Percentiles rank a stretch among this genome's conserved stretches.
phyloP scores from a whole-genome alignment of 116 monocot genomes.

The Phalaenopsis hybrid region DNA sequence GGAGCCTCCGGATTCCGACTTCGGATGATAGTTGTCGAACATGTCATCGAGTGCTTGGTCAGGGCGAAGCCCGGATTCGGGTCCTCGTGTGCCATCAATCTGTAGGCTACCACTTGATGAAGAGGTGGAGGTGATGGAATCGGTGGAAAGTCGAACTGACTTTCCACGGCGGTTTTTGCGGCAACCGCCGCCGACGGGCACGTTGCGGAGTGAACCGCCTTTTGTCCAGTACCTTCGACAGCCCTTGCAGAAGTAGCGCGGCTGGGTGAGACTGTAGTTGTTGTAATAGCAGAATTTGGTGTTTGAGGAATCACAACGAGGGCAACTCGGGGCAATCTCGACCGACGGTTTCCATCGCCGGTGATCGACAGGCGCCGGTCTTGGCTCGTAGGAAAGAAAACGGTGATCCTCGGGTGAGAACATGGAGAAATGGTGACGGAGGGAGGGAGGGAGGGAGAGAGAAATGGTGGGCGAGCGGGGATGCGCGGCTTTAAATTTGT shows the following conservation, averaged over 20 bases:
- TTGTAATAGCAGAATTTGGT: conserved; percentile 62
- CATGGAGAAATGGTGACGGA: not conserved
- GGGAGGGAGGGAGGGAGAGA: not conserved
- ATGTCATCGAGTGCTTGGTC: conserved; percentile 25
- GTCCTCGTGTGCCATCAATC: not conserved
- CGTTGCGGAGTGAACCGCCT: conserved; percentile 20
- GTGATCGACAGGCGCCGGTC: not conserved
- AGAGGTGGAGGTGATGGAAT: not conserved
- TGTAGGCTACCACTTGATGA: not conserved
- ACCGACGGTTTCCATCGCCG: conserved; percentile 13
- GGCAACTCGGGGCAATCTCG: conserved; percentile 17
- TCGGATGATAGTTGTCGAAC: conserved; percentile 1
- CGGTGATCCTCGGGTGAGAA: conserved; percentile 2
- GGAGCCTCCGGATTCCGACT: conserved; percentile 7
- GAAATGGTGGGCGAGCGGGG: not conserved
- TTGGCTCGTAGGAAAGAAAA: not conserved
- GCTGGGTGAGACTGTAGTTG: conserved; percentile 40
- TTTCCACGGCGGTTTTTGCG: conserved; percentile 18
- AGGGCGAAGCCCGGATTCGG: conserved; percentile 4
- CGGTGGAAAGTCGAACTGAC: not conserved
- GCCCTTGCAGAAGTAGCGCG: conserved; percentile 28
- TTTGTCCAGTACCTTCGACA: conserved; percentile 32
- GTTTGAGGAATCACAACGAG: conserved; percentile 27
- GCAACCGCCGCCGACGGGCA: conserved; percentile 21
- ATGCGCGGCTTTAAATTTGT: conserved; percentile 7